A percentile compares a stretch with the other conserved stretches of the same genome.
Evolutionary conservation across 371 early-diverging fungal genomes (phyloP).

Genomic region (Mortierella sp.): DNA sequence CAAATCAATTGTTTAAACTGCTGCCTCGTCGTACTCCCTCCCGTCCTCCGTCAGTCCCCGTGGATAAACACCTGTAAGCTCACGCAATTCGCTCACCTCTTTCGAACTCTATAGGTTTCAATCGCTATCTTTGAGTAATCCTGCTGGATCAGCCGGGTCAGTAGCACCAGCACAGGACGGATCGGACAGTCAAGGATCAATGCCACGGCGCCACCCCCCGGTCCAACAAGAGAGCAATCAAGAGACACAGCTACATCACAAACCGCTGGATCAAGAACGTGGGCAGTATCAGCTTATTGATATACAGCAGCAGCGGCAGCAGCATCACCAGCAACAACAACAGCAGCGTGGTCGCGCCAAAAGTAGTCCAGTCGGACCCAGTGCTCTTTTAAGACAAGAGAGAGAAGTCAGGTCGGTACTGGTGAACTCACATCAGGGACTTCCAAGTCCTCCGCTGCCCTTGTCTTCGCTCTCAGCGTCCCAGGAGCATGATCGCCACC

Average conservation of each 20-base stretch:
- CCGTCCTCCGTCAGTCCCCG: neutral
- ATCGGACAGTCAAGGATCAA: neutral
- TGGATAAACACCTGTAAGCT: neutral
- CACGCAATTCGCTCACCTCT: neutral
- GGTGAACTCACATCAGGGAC: neutral
- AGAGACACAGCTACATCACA: neutral
- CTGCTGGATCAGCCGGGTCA: neutral
- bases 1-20: neutral
- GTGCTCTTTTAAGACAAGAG: neutral
- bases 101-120: slow-evolving; percentile 27
- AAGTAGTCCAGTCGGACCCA: slow-evolving; percentile 18
- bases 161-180: neutral
- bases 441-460: neutral
- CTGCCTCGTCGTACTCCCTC: neutral
- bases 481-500: too few relatives aligned
- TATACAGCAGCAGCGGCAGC: neutral
- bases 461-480: neutral
- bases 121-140: slow-evolving; percentile 42
- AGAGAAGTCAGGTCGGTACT: neutral
- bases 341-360: slow-evolving; percentile 27
- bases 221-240: slow-evolving; percentile 9
- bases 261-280: slow-evolving; percentile 3
- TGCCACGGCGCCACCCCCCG: slow-evolving; percentile 11
- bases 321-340: neutral
- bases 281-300: neutral